A percentile compares a stretch with the other conserved stretches of the same genome.
Evolutionary conservation across 1,284 basidiomycete genomes (phyloP).

Genomic region (Trametes hirsuta): DNA sequence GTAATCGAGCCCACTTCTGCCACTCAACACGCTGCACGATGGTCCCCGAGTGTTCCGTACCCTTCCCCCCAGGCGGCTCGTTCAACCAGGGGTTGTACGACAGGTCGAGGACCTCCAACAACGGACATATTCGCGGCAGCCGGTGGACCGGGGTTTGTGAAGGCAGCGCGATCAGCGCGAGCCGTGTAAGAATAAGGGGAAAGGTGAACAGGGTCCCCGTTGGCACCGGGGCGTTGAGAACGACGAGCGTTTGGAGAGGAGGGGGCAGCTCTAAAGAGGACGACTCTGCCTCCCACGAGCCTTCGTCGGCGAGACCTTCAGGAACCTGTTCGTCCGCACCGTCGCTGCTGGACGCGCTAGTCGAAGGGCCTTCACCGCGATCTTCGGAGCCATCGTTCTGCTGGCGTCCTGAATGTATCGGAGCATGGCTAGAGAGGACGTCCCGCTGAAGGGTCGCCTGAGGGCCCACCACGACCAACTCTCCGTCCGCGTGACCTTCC

Average conservation of each 20-base stretch:
- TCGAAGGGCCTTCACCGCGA: conserved; percentile 10
- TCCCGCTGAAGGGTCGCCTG: conserved; percentile 46
- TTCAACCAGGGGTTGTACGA: conserved; percentile 69
- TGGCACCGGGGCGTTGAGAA: conserved; percentile 39
- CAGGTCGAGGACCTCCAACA: conserved; percentile 64
- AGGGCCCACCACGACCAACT: conserved; percentile 64
- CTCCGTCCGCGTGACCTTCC: conserved; percentile 58
- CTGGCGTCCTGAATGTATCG: conserved; percentile 30
- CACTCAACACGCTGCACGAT: conserved; percentile 57
- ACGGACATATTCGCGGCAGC: conserved; percentile 60
- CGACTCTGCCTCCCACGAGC: conserved; percentile 31
- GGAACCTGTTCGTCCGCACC: neutral
- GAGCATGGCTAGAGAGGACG: conserved; percentile 18
- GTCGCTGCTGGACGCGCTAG: neutral
- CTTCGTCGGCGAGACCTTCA: conserved; percentile 7
- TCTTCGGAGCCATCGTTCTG: conserved; percentile 32
- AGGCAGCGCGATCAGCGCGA: conserved; percentile 55
- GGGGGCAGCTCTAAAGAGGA: conserved; percentile 19
- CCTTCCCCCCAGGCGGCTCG: conserved; percentile 19
- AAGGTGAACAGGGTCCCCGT: conserved; percentile 47
- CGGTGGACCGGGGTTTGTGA: conserved; percentile 52
- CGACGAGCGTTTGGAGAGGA: conserved; percentile 35
- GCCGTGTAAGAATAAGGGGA: conserved; percentile 59
- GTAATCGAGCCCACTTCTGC: conserved; percentile 53
- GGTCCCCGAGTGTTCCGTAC: conserved; percentile 36